phyloP scores from a whole-genome alignment of 176 grass and related monocot genomes.

The Triticum urartu region DNA sequence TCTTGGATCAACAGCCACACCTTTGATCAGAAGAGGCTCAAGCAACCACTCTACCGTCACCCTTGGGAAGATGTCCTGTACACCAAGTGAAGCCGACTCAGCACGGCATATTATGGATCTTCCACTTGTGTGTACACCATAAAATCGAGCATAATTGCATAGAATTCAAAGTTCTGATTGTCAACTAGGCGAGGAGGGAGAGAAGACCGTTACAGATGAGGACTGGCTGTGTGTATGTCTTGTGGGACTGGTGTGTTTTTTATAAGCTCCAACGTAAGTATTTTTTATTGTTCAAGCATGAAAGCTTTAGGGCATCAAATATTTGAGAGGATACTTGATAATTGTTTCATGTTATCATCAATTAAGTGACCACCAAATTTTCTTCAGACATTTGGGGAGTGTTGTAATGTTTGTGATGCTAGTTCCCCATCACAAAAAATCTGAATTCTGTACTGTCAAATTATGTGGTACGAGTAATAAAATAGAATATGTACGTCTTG shows the following conservation, averaged over 20 bases:
- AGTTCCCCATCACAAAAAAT: neutral
- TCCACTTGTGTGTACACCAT: conserved; percentile 32
- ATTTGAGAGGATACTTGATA: conserved; percentile 24
- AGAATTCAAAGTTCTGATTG: conserved; percentile 24
- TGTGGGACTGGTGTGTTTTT: neutral
- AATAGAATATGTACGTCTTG: too few species aligned
- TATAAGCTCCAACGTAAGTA: conserved; percentile 22
- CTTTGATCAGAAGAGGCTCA: conserved; percentile 97
- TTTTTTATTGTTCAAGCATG: conserved; percentile 25
- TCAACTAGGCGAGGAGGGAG: conserved; percentile 18
- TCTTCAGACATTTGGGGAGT: neutral
- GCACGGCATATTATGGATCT: neutral
- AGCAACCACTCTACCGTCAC: conserved; percentile 96
- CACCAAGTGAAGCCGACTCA: conserved; percentile 70
- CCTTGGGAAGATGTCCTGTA: conserved; percentile 99
- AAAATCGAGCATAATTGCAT: conserved; percentile 21
- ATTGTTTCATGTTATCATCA: conserved; percentile 1
- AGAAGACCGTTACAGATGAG: conserved; percentile 22
- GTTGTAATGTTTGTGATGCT: neutral
- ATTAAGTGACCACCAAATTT: neutral
- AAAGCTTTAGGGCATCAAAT: conserved; percentile 17
- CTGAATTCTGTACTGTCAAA: neutral
- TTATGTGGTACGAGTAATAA: too few species aligned
- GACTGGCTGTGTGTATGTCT: neutral
- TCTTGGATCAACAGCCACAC: conserved; percentile 62